These are phyloP conservation scores for Pythium pectinolyticum DNA, from an alignment of 352 stramenopile species.

Conservation along the genomic window DNA sequence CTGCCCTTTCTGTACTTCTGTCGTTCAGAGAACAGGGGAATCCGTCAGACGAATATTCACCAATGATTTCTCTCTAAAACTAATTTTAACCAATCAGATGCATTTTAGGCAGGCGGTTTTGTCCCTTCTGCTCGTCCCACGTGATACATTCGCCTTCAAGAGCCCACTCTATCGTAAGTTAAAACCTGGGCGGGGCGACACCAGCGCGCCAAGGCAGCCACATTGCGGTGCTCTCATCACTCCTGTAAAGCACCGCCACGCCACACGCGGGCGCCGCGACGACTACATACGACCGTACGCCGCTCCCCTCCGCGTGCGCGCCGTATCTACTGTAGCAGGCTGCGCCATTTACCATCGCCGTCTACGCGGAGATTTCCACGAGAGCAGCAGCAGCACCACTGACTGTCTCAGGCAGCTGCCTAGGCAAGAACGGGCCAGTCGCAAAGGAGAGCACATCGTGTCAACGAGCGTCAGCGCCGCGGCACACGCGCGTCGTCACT, in stretches of 20 bases:
- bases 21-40: background rate
- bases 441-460: too few relatives aligned
- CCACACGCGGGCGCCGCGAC: too few relatives aligned
- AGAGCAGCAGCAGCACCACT: too few relatives aligned
- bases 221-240: background rate
- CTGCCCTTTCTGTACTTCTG: slow-evolving; percentile 16
- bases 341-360: too few relatives aligned
- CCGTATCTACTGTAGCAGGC: too few relatives aligned
- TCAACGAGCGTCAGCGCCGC: too few relatives aligned
- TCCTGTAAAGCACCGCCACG: too few relatives aligned
- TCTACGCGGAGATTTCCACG: too few relatives aligned
- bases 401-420: too few relatives aligned
- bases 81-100: slow-evolving; percentile 19
- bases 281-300: background rate
- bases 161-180: slow-evolving; percentile 4
- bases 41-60: background rate
- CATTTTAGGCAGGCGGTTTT: slow-evolving; percentile 13
- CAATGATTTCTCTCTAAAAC: background rate
- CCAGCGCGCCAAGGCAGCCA: background rate
- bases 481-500: too few relatives aligned
- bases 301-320: too few relatives aligned
- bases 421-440: too few relatives aligned
- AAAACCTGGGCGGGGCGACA: background rate
- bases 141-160: slow-evolving; percentile 25
- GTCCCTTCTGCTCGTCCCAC: slow-evolving; percentile 26